phyloP scores from a whole-genome alignment of 1,284 basidiomycete genomes.

The Testicularia cyperi region DNA sequence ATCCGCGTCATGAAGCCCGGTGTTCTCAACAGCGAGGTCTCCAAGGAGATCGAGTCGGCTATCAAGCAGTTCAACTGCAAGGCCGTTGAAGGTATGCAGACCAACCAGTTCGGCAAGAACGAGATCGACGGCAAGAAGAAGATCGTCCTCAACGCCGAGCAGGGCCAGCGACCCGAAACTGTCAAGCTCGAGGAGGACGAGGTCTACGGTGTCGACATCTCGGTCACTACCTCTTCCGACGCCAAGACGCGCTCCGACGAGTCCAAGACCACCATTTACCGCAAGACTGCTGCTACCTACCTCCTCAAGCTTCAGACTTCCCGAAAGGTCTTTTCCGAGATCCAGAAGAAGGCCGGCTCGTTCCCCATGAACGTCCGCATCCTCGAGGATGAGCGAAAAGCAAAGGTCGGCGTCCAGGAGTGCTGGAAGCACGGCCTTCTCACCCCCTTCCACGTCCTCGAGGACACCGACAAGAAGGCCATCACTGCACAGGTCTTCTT shows the following conservation, averaged over 20 bases:
- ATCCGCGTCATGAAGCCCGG: constrained; percentile 65
- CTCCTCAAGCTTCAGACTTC: constrained; percentile 98
- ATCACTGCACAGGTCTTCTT: constrained; percentile 83
- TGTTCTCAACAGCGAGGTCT: constrained; percentile 92
- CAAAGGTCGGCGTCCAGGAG: constrained; percentile 92
- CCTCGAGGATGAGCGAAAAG: constrained; percentile 91
- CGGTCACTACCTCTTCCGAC: constrained; percentile 64
- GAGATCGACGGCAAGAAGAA: constrained; percentile 66
- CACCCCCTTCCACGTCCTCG: constrained; percentile 78
- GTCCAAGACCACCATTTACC: constrained; percentile 87
- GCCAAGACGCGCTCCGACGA: constrained; percentile 75
- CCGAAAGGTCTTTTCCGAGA: constrained; percentile 88
- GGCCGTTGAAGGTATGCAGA: constrained; percentile 68
- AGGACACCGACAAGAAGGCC: constrained; percentile 44
- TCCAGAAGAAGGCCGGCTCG: constrained; percentile 93
- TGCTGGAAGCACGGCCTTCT: constrained; percentile 88
- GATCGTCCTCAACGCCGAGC: constrained; percentile 50
- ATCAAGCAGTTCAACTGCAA: constrained; percentile 60
- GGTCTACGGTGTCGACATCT: constrained; percentile 92
- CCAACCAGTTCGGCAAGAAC: constrained; percentile 94
- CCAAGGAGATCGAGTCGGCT: constrained; percentile 78
- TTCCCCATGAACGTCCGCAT: constrained; percentile 96
- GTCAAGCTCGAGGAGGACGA: constrained; percentile 73
- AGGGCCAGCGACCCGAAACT: constrained; percentile 46
- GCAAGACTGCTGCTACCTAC: constrained; percentile 82